Base-by-base conservation (phyloP, 2,329 filamentous ascomycete genomes). In the Phialophora tarda region DNA sequence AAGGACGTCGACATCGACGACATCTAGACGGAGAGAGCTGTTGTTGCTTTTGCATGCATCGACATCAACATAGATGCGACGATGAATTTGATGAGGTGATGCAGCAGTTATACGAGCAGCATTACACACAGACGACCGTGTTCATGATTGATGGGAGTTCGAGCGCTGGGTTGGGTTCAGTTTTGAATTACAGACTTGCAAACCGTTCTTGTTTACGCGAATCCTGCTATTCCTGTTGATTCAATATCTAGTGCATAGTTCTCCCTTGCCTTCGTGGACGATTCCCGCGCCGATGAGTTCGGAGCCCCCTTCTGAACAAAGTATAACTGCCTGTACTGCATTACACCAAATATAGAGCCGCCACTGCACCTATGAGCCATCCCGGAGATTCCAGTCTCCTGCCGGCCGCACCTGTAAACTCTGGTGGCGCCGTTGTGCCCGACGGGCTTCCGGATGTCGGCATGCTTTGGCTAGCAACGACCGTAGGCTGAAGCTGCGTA, bases 1-100 rank as follows among this genome's bases (percentile, higher is more conserved):
- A 86, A 85, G 71, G 88, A 85, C 78, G 93, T 92, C 84, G 92
- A 96, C 74, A 89, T 97, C 76, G 94, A 98, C 83, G 93, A 97
- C 81, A 97, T 98, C 80, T 97, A 88, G 86, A 44, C 14, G 24
- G 8, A 41, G 11, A 44, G 47, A 24, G 30, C n/a, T n/a, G 17
- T 11, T 6, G 24, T 59, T n/a, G n/a, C 47, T n/a, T 30, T 64
- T 67, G 59, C 21, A 59, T 63, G 53, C 50, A 51, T 48, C 11
- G n/a, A 24, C 1, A 53, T 53, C 24, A 6, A 44, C 30, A 41
- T 30, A 32, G 47, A 26, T 44, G 23, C 57, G n/a, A n/a, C 21
- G 17, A 54, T 14, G 48, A 53, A 26, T 34, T 61, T 66, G 44
- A 59, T 59, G 59, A 54, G 54, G 53, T 50, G 24, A n/a, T 50